Evolutionary conservation across 140 eudicot species (phyloP), one percentile per base, ranked within the genome.

Genomic region (Anethum foeniculum): DNA sequence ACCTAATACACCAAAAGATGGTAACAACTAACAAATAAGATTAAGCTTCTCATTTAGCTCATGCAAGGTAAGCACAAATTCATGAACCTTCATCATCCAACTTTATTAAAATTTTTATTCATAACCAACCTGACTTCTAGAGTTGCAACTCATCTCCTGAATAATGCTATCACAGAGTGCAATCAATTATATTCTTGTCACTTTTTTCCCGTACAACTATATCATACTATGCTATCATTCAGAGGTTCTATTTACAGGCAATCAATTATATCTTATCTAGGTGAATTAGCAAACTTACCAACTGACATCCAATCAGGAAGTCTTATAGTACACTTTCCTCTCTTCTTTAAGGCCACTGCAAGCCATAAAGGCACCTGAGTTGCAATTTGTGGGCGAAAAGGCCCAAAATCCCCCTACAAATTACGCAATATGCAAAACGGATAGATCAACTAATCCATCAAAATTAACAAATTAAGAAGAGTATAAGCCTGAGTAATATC

Each of bases 251-350:
- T 60, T 0, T 60, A 6, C 6, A 27, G 3, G 25, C 28, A 69
- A 69, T 6, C 18, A 46, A 10, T 43, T n/a, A 38, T 46, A 46
- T 13, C 12, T 75, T 25, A 74, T 41, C 28, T 25, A 30, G n/a
- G 65, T 1, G 23, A 76, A 36, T 52, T 23, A 52, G 34, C 9
- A 74, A 46, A 75, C 90, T 85, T 73, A 94, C 97, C 97, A 58
- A 92, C 89, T 64, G 93, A 86, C 95, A 92, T 94, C 98, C 97
- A 94, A 43, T 90, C 93, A 2, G 98, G 97, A 52, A 97, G 95
- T 41, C 95, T 88, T 79, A 94, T 90, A 6, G 91, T 88, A 90
- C 98, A 92, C 77, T 94, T 94, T 67, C 97, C 97, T 87, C 98
- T 87, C 84, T 87, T 94, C 89, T 94, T 92, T 89, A 94, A 82